Conservation (phyloP, 139 green algal species). For the Parachlorella kessleri region DNA sequence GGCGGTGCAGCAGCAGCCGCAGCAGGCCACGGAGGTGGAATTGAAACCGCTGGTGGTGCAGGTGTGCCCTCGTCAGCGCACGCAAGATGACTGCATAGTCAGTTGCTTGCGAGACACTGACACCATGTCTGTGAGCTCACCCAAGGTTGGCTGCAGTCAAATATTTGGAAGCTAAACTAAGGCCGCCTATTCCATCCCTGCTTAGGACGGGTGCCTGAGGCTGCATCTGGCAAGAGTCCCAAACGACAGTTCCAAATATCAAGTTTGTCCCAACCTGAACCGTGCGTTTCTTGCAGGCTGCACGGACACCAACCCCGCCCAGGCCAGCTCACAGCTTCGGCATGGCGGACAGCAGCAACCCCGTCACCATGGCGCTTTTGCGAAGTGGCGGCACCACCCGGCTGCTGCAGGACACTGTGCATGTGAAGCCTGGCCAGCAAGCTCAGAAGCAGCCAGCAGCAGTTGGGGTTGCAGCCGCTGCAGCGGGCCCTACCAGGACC, state of each 20-base stretch:
- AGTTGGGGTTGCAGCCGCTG: background rate
- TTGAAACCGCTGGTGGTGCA: no score
- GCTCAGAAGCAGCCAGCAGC: background rate
- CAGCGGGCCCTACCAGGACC: background rate
- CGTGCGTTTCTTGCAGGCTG: background rate
- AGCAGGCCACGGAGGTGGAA: no score
- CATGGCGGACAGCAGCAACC: constrained; percentile 44
- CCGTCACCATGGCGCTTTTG: constrained; percentile 29
- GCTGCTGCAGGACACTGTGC: constrained; percentile 18
- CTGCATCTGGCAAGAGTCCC: no score
- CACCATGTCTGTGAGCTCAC: background rate
- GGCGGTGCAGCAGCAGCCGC: background rate
- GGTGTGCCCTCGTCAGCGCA: no score
- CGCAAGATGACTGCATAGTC: background rate
- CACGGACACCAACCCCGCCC: background rate
- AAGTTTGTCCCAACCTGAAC: no score
- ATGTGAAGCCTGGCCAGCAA: background rate
- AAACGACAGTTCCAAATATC: no score
- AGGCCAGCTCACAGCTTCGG: constrained; percentile 24
- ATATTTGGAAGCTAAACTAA: no score
- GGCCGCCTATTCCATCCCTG: no score
- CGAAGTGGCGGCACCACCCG: constrained; percentile 45
- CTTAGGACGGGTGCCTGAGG: no score
- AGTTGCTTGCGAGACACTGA: background rate
- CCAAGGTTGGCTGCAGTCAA: no score